Base-by-base conservation (phyloP, 306 rosid species). In the Dryas drummondii region DNA sequence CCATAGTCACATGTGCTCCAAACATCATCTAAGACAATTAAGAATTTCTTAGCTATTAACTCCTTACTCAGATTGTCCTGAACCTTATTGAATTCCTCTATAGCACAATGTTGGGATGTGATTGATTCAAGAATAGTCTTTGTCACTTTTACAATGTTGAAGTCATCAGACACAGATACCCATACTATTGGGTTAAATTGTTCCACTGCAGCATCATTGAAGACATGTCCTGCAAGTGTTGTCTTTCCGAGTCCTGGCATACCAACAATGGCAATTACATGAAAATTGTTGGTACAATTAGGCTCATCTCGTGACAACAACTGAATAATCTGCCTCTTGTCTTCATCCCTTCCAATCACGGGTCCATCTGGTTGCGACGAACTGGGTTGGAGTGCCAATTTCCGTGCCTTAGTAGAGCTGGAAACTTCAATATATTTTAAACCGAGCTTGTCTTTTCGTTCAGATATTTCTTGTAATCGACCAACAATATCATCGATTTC, bases 1-100 rank as follows among this genome's bases (percentile, higher is more conserved):
- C 51, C 22, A 45, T 27, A 62, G 19, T 64, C 17, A 76, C 77
- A 19, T 73, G 71, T 66, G 4, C 32, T 45, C 82, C 87, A 84
- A 1, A 84, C 68, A n/a, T 84, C 80, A 6, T 84, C 87, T 0
- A 84, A 37, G n/a, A 80, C 56, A 8, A 79, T 16, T 26, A 79
- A 40, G 51, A 80, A 68, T 19, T 66, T 77, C 47, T 71, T 76
- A 0, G 61, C 72, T 2, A 8, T n/a, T 0, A 78, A 53, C 4
- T 4, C 11, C 9, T 78, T 37, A 0, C 58, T 59, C 51, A 79
- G 44, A 46, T 37, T 26, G 12, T 10, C 50, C 66, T 78, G 78
- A 67, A 78, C 71, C 3, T 6, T 8, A 13, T 56, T 37, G 6
- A 76, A 7, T 13, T 70, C 78, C 2, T 19, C 15, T 7, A 7